Conservation (phyloP, 1,284 basidiomycete genomes). For the Marasmius tenuissimus region DNA sequence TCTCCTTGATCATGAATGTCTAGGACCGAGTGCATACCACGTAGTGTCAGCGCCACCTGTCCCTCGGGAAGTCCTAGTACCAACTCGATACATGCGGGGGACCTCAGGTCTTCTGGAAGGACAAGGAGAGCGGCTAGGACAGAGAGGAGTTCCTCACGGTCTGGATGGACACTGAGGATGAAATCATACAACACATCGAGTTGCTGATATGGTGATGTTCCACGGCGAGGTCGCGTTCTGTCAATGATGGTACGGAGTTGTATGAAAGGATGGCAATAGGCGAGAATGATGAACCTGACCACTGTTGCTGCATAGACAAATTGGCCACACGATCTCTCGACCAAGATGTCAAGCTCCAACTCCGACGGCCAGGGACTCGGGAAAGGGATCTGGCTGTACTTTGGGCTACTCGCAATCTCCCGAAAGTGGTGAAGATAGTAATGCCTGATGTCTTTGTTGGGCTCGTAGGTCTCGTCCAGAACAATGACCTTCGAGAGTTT, state of each 20-base stretch:
- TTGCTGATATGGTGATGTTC: background rate
- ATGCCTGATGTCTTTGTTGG: background rate
- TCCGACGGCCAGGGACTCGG: constrained; percentile 9
- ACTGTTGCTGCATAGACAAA: constrained; percentile 13
- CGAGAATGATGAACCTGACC: constrained; percentile 5
- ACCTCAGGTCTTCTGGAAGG: background rate
- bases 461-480: background rate
- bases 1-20: background rate
- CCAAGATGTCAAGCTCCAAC: background rate
- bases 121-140: background rate
- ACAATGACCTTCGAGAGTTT: background rate
- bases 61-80: background rate
- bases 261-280: background rate
- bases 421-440: background rate
- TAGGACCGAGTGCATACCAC: constrained; percentile 8
- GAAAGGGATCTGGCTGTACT: background rate
- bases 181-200: constrained; percentile 9
- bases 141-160: background rate
- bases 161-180: constrained; percentile 1
- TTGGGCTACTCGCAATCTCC: background rate
- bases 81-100: background rate
- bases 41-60: background rate
- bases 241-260: constrained; percentile 3
- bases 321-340: constrained; percentile 3
- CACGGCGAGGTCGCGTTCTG: background rate